A percentile compares a stretch with the other conserved stretches of the same genome.
Conservation (phyloP, 345 rosid genomes). For the Camelina laxa region DNA sequence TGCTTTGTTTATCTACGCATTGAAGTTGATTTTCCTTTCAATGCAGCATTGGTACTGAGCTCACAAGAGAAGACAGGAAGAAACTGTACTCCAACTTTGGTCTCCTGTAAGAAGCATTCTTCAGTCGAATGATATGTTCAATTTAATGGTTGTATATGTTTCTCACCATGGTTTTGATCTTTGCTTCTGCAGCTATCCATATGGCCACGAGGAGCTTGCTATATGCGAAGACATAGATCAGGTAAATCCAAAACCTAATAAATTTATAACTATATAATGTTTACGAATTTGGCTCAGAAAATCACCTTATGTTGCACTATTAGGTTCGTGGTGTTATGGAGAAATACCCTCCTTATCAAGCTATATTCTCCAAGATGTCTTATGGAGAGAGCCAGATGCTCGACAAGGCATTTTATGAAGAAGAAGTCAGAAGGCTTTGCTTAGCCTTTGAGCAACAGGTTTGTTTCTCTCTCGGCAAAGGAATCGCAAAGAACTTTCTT, state of each 20-base stretch:
- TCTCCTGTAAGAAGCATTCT: constrained; percentile 62
- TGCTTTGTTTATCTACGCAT: neutral
- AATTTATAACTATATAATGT: neutral
- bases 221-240: constrained; percentile 88
- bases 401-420: constrained; percentile 97
- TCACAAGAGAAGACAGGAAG: constrained; percentile 94
- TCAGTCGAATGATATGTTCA: constrained; percentile 2
- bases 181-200: constrained; percentile 61
- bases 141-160: neutral
- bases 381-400: constrained; percentile 99
- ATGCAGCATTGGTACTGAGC: constrained; percentile 97
- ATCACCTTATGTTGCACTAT: neutral
- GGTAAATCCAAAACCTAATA: constrained; percentile 48
- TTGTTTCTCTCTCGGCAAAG: constrained; percentile 21
- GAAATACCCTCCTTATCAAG: constrained; percentile 92
- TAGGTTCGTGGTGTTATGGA: constrained; percentile 96
- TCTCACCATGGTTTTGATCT: constrained; percentile 26
- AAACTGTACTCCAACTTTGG: constrained; percentile 95
- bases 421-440: constrained; percentile 99
- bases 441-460: constrained; percentile 98
- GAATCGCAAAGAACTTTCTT: neutral
- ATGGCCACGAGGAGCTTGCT: constrained; percentile 93
- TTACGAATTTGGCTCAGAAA: neutral
- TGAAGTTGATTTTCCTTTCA: neutral
- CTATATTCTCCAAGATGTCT: constrained; percentile 80